Evolutionary conservation across 2,329 filamentous ascomycete species (phyloP), one percentile per base, ranked within the genome.

Genomic region (Alternaria gaisen): DNA sequence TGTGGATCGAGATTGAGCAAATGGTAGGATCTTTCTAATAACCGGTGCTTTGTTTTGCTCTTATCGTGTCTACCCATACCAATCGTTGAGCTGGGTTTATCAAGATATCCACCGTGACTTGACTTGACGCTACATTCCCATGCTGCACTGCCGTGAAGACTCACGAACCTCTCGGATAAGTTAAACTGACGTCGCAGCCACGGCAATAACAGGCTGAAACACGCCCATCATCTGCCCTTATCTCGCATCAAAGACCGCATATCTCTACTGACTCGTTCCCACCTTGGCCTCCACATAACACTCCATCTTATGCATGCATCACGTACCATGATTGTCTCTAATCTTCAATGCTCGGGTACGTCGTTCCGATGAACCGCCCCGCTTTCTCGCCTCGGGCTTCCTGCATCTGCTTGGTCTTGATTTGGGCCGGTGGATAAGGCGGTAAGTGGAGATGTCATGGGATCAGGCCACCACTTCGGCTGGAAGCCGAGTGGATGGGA

Each of bases 11-110:
- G 69, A 70, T 69, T 67, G 72, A 75, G 72, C 71, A 72, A 71
- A 70, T 72, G 70, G 71, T 72, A 72, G 68, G 71, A 72, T 72
- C 70, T 72, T 71, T 72, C 69, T 71, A 72, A 71, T 71, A 71
- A 69, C 65, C 48, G 53, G 67, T 72, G 70, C 70, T 67, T 71
- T 63, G 48, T 63, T 64, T 61, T 65, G 60, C 58, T 61, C 53
- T 51, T 56, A 61, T 56, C 60, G 56, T 53, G 61, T 50, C 48
- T 57, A 57, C 54, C 56, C 60, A 62, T 53, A 60, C 47, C 60
- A 62, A 62, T 62, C 60, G 60, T 38, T 62, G 46, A 62, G 52
- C 56, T 50, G 46, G 34, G 22, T 32, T 36, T 36, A 24, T 34
- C 3, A 38, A 7, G 14, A 50, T 50, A 2, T 14, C 24, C 22